Conservation (phyloP, 768 basidiomycete species). For the Boletus patriciae region DNA sequence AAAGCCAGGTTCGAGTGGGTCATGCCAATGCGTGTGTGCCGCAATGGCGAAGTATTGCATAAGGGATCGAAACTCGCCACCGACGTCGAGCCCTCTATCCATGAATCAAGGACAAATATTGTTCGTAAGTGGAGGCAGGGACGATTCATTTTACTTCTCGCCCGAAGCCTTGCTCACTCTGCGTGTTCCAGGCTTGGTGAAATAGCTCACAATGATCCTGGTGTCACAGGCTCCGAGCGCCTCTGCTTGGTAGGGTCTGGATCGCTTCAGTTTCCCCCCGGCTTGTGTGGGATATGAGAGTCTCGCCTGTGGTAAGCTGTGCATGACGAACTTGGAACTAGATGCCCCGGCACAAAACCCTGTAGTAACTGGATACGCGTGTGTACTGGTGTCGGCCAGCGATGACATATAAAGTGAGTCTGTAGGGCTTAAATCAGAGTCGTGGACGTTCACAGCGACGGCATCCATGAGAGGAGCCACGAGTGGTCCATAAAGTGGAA, state of each 20-base stretch:
- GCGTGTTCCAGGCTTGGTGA: not conserved
- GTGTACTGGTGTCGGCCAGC: too few relatives aligned
- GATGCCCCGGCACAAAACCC: not conserved
- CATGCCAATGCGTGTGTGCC: too few relatives aligned
- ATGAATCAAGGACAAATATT: too few relatives aligned
- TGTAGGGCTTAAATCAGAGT: too few relatives aligned
- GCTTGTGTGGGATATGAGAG: not conserved
- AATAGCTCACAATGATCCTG: fast-evolving
- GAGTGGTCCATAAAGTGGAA: too few relatives aligned
- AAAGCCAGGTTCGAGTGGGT: too few relatives aligned
- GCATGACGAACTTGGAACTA: not conserved
- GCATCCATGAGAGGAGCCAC: too few relatives aligned
- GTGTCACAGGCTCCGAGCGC: not conserved
- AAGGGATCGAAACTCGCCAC: too few relatives aligned
- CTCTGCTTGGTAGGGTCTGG: not conserved
- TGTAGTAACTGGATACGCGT: not conserved
- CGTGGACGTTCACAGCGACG: too few relatives aligned
- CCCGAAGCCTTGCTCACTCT: conserved; percentile 2
- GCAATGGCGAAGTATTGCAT: too few relatives aligned
- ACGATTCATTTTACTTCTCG: not conserved
- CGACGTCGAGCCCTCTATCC: too few relatives aligned
- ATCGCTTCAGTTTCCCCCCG: not conserved
- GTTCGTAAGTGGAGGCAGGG: too few relatives aligned
- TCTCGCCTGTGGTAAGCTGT: not conserved
- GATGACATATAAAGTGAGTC: not conserved